Base-by-base conservation (phyloP, 352 stramenopile species). In the Albugo candida region DNA sequence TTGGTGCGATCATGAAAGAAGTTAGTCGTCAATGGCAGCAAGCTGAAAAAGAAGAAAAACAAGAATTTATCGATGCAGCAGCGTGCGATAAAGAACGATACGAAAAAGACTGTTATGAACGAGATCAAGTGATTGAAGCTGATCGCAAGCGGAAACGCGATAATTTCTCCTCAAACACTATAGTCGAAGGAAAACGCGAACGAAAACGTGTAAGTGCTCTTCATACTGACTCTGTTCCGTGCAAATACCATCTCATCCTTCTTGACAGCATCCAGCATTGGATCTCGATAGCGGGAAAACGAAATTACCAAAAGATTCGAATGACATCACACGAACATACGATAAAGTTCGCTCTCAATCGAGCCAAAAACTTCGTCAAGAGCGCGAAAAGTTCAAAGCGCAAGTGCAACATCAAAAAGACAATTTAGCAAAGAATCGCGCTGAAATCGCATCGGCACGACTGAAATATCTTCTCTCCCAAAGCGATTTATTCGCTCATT, bases 401-500 rank as follows among this genome's bases (percentile, higher is more conserved):
- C 73, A 88, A 41, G 71, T 86, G 48, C 61, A 64, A 41, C 69
- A 71, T 1, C 75, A 92, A 54, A 92, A 88, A 45, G 75, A 85
- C 11, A 72, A 74, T 11, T 60, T 92, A 0, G 68, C 70, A 2
- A 52, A 80, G 48, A 88, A 86, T 18, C 78, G 81, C 43, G 83
- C 75, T 11, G 68, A 83, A 1, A 83, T 83, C 16, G 78, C 78
- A 20, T 82, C 77, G 11, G 78, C 75, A 37, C 60, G 78, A 49
- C 69, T 98, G 40, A 67, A 96, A 52, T 98, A 96, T 61, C 55
- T 98, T 40, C 74, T 98, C 21, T 83, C 75, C 0, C 94, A 98
- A 60, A 97, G 83, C 34, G 94, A 98, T 51, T 94, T 98, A 12
- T 98, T 98, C 65, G 85, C 88, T 35, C 93, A 98, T 55, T 98